Evolutionary conservation across 2,329 filamentous ascomycete species (phyloP).

Genomic region (Stachybotrys elegans): DNA sequence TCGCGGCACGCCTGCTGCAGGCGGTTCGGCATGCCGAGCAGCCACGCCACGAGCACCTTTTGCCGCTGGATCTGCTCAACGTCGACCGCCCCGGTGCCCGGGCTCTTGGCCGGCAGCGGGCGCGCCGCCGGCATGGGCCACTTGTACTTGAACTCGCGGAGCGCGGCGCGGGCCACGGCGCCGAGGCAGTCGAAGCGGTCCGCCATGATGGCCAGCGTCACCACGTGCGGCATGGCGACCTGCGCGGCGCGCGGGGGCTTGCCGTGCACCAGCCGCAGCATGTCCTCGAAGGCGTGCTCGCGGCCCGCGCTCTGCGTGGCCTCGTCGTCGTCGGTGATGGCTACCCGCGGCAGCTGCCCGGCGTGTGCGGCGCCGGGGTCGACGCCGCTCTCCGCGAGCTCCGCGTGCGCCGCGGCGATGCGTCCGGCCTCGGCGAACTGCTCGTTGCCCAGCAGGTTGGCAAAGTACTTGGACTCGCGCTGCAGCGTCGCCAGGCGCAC

Average conservation of each 20-base stretch:
- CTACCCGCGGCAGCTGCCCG: constrained; percentile 55
- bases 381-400: constrained; percentile 41
- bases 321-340: constrained; percentile 63
- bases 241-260: constrained; percentile 30
- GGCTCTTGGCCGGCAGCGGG: constrained; percentile 27
- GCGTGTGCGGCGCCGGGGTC: constrained; percentile 43
- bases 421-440: constrained; percentile 58
- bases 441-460: constrained; percentile 57
- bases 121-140: constrained; percentile 45
- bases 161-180: constrained; percentile 49
- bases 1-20: constrained; percentile 59
- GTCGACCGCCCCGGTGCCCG: constrained; percentile 31
- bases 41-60: constrained; percentile 61
- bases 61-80: constrained; percentile 64
- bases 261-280: constrained; percentile 62
- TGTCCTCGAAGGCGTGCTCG: constrained; percentile 59
- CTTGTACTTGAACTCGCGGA: constrained; percentile 43
- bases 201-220: constrained; percentile 64
- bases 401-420: constrained; percentile 45
- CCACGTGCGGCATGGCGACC: constrained; percentile 55
- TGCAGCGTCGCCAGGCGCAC: constrained; percentile 53
- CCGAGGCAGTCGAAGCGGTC: constrained; percentile 66
- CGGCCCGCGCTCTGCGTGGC: constrained; percentile 57
- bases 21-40: constrained; percentile 57
- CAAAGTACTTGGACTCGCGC: constrained; percentile 64